Conservation (phyloP, 139 green algal species). For the Coelastrella sp. region DNA sequence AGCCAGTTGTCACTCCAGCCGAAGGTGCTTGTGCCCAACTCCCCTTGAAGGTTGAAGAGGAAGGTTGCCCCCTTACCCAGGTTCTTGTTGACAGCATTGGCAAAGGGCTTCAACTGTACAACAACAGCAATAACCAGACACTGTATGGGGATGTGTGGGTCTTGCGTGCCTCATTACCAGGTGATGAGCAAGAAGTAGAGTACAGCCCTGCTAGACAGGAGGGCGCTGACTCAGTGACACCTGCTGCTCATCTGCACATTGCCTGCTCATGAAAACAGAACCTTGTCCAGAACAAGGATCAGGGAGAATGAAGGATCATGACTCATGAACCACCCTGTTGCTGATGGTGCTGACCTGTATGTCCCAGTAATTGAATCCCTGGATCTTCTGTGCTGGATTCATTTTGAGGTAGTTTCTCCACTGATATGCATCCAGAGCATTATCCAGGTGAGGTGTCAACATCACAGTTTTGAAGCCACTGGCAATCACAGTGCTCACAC, state of each 20-base stretch:
- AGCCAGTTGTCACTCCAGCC: slow-evolving; percentile 17
- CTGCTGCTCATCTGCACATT: too few species aligned
- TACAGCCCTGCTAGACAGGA: too few species aligned
- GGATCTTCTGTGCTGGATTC: background rate
- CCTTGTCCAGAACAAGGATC: background rate
- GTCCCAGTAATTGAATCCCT: slow-evolving; percentile 32
- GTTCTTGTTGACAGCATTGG: slow-evolving; percentile 17
- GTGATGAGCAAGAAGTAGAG: background rate
- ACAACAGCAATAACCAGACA: background rate
- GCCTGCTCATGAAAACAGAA: too few species aligned
- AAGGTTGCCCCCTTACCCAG: slow-evolving; percentile 27
- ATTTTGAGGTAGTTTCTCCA: slow-evolving; percentile 36
- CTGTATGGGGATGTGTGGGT: background rate
- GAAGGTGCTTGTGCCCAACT: slow-evolving; percentile 29
- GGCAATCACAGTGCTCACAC: background rate
- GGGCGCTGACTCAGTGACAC: too few species aligned
- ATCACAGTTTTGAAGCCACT: slow-evolving; percentile 42
- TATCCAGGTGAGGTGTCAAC: slow-evolving; percentile 34
- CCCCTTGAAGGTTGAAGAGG: slow-evolving; percentile 30
- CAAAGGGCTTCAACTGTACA: slow-evolving; percentile 14
- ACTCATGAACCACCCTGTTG: background rate
- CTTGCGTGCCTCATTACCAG: background rate
- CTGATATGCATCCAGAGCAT: slow-evolving; percentile 18
- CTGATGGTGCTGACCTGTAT: background rate
- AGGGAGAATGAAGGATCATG: background rate